Percentiles rank a stretch among this genome's conserved stretches.
These are phyloP conservation scores for Ceratobasidium sp. DNA, from an alignment of 1,284 basidiomycete genomes.

Conservation along the genomic window DNA sequence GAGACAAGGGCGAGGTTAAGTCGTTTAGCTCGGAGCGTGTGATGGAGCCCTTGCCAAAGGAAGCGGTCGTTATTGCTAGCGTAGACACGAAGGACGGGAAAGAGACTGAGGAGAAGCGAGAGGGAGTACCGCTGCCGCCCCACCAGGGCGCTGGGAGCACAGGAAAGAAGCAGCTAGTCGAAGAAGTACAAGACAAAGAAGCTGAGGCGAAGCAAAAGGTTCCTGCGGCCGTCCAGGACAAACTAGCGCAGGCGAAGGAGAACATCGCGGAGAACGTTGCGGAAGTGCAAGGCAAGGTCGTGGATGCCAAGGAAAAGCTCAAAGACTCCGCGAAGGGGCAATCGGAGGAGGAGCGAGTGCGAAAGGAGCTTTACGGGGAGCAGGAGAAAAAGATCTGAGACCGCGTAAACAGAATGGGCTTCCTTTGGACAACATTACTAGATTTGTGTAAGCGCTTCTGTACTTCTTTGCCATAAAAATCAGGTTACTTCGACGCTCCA, in stretches of 20 bases:
- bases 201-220: too few relatives aligned
- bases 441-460: constrained; percentile 26
- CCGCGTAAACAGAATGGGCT: too few relatives aligned
- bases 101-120: constrained; percentile 46
- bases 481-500: background rate
- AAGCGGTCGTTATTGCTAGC: constrained; percentile 31
- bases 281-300: constrained; percentile 57
- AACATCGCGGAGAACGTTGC: constrained; percentile 64
- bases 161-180: constrained; percentile 34
- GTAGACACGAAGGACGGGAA: constrained; percentile 49
- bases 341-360: constrained; percentile 65
- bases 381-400: too few relatives aligned
- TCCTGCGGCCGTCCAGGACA: constrained; percentile 11
- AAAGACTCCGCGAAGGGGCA: constrained; percentile 34
- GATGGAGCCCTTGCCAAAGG: constrained; percentile 53
- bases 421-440: constrained; percentile 33
- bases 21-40: constrained; percentile 59
- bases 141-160: constrained; percentile 39
- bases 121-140: constrained; percentile 34
- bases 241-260: constrained; percentile 46
- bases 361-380: constrained; percentile 63
- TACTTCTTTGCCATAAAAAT: constrained; percentile 19
- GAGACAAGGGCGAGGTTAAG: constrained; percentile 37
- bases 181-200: constrained; percentile 41
- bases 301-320: constrained; percentile 56